A percentile compares a stretch with the other conserved stretches of the same genome.
Evolutionary conservation across 331 rosid genomes (phyloP).

Genomic region (Acacia pycnantha): DNA sequence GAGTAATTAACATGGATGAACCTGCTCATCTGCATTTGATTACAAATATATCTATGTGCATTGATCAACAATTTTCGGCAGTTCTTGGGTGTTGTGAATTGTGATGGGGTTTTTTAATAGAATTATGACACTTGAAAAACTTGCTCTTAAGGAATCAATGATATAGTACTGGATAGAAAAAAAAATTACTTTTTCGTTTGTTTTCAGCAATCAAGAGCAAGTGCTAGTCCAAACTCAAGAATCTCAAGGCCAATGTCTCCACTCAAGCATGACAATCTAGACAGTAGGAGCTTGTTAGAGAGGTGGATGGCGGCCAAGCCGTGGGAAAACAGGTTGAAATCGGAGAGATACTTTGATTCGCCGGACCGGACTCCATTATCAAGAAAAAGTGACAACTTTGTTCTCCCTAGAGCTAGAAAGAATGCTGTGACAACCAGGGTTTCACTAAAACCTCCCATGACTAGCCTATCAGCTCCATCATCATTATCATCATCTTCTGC

Average conservation of each 20-base stretch:
- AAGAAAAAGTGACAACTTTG: constrained; percentile 44
- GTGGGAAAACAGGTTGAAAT: constrained; percentile 72
- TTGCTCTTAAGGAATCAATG: not conserved
- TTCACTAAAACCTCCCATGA: constrained; percentile 38
- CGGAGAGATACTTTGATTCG: constrained; percentile 38
- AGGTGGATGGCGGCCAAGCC: constrained; percentile 82
- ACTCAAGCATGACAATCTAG: constrained; percentile 42
- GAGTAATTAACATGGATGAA: not conserved
- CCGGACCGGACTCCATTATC: constrained; percentile 49
- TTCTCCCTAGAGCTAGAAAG: constrained; percentile 42
- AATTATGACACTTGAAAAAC: not conserved
- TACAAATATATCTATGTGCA: not conserved
- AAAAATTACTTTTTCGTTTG: not conserved
- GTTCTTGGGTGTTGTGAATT: not conserved
- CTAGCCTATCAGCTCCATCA: constrained; percentile 40
- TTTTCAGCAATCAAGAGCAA: constrained; percentile 54
- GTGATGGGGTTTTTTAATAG: not conserved
- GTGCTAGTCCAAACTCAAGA: constrained; percentile 64
- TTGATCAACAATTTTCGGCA: not conserved
- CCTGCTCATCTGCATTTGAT: not conserved
- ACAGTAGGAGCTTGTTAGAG: constrained; percentile 52
- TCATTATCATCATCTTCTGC: constrained; percentile 51
- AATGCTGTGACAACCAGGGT: constrained; percentile 69
- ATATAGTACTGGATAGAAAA: not conserved
- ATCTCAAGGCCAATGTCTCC: constrained; percentile 35